phyloP scores from a whole-genome alignment of 768 basidiomycete species.

The Mycena vitilis region DNA sequence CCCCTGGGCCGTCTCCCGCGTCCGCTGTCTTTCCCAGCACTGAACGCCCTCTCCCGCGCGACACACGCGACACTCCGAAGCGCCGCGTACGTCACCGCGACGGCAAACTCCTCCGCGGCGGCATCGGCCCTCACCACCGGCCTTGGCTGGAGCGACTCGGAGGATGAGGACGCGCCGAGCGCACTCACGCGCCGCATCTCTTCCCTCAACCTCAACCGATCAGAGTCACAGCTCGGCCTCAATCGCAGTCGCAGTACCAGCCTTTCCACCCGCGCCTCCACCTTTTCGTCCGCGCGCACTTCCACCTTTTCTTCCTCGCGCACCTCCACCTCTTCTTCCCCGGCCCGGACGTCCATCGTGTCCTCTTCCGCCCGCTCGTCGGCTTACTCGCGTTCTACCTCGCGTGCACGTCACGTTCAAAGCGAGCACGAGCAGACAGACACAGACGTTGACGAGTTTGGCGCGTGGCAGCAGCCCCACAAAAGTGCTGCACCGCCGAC shows the following conservation, averaged over 20 bases:
- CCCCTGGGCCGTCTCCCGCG: conserved; percentile 9
- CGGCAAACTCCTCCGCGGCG: conserved; percentile 66
- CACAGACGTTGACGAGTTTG: conserved; percentile 33
- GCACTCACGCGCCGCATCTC: conserved; percentile 74
- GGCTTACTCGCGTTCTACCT: conserved; percentile 16
- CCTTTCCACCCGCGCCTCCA: conserved; percentile 20
- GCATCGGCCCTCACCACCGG: conserved; percentile 79
- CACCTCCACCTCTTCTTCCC: conserved; percentile 36
- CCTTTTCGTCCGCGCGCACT: conserved; percentile 11
- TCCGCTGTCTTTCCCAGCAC: conserved; percentile 22
- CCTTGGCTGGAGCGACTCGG: conserved; percentile 83
- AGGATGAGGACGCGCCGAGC: conserved; percentile 81
- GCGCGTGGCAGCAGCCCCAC: not conserved
- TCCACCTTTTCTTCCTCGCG: conserved; percentile 6
- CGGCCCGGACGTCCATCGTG: not conserved
- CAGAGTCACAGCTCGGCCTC: conserved; percentile 58
- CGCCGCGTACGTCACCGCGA: conserved; percentile 72
- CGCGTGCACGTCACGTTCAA: conserved; percentile 24
- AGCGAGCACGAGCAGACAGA: conserved; percentile 29
- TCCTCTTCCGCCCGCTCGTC: conserved; percentile 24
- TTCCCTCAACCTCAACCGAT: conserved; percentile 56
- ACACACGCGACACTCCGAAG: conserved; percentile 62
- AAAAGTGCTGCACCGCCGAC: conserved; percentile 29
- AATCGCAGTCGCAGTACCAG: conserved; percentile 43
- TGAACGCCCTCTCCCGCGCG: conserved; percentile 10